phyloP scores from a whole-genome alignment of 169 alveolate species.

The Perkinsus chesapeaki region DNA sequence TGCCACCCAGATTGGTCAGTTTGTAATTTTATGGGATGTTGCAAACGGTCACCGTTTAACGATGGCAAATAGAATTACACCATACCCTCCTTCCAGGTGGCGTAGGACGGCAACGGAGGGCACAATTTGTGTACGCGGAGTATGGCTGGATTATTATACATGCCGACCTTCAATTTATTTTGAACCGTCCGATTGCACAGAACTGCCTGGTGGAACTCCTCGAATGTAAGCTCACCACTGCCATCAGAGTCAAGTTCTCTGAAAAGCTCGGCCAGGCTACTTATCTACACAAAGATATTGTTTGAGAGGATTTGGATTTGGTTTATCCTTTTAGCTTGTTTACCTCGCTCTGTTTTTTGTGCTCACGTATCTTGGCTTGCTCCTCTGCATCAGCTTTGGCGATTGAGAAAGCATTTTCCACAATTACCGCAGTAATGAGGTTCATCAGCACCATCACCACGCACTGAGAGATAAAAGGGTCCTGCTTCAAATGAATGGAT shows the following conservation, averaged over 20 bases:
- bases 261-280: background rate
- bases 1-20: background rate
- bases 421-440: background rate
- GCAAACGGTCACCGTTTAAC: too few relatives aligned
- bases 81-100: too few relatives aligned
- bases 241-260: background rate
- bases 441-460: background rate
- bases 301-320: too few relatives aligned
- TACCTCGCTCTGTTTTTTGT: background rate
- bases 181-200: background rate
- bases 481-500: background rate
- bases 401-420: background rate
- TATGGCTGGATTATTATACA: background rate
- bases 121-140: too few relatives aligned
- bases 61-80: too few relatives aligned
- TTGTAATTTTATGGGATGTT: too few relatives aligned
- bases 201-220: background rate
- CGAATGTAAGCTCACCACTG: background rate
- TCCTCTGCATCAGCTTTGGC: background rate
- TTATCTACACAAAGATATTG: background rate
- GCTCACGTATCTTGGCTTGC: background rate
- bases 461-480: background rate
- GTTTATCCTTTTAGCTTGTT: too few relatives aligned
- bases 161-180: background rate
- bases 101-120: too few relatives aligned